Evolutionary conservation across 1,284 basidiomycete genomes (phyloP), one percentile per base, ranked within the genome.

Genomic region (Flammula alnicola): DNA sequence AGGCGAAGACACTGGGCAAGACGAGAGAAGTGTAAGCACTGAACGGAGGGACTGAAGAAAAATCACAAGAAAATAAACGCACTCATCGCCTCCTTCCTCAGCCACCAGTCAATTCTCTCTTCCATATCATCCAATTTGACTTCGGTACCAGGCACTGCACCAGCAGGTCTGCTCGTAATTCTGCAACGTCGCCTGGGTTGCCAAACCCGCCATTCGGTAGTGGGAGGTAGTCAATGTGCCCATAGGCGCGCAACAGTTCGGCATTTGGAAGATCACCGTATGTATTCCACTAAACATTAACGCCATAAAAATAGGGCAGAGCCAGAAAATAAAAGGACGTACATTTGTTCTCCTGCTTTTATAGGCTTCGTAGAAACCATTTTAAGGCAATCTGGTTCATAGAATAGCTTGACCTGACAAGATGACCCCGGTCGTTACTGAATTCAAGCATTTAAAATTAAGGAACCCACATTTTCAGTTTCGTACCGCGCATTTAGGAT

Each of bases 181-280:
- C 94, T 11, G 91, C 91, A 10, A 95, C 77, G 59, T 98, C 96
- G 25, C 83, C 86, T 1, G 91, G 91, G 66, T 98, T 98, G 1
- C 91, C 86, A 36, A 68, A 57, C 2, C 73, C 75, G 3, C 65
- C 52, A 14, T 68, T 50, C 0, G 75, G 67, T 3, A 91, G 65
- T 9, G 77, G 78, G 16, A 93, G 66, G 32, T 87, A 67, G 69
- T 99, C 97, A 40, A 98, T 88, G 64, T 98, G 91, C 0, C 96
- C 96, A 63, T 98, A 99, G 42, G 93, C 84, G 40, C 97, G 84
- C 16, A 99, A 78, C 1, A 99, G 81, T 60, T 97, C 95, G n/a
- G 91, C 84, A 65, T 99, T 99, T 3, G 96, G 94, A 6, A 87
- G 91, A 62, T 97, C 91, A 19, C 89, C 93, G 67, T 98, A 99